Percentiles rank a stretch among this genome's conserved stretches.
Conservation (phyloP, 768 basidiomycete genomes). For the Podaxis sp. region DNA sequence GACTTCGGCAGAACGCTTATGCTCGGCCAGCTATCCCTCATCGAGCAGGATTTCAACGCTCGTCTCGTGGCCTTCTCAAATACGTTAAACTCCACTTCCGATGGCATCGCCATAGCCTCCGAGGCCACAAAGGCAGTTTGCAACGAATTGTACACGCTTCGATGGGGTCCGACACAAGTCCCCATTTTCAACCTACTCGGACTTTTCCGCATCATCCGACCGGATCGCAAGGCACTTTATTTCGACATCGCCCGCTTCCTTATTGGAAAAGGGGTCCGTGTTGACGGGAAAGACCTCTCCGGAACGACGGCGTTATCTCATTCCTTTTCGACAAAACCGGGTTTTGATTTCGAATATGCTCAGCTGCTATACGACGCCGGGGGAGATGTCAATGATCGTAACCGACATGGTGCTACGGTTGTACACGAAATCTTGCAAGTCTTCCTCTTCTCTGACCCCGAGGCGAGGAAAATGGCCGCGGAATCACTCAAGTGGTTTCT, state of each 20-base stretch:
- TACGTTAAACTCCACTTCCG: not conserved
- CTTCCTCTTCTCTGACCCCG: conserved; percentile 17
- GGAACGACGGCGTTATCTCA: conserved; percentile 37
- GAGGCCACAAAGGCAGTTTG: not conserved
- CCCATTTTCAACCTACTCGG: conserved; percentile 36
- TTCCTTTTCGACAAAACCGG: conserved; percentile 36
- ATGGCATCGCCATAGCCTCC: conserved; percentile 17
- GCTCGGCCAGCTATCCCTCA: conserved; percentile 19
- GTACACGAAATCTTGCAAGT: conserved; percentile 34
- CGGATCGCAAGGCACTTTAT: conserved; percentile 17
- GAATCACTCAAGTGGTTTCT: conserved; percentile 34
- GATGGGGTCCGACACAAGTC: conserved; percentile 36
- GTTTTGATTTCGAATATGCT: conserved; percentile 36
- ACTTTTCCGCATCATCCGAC: conserved; percentile 23
- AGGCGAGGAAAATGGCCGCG: conserved; percentile 19
- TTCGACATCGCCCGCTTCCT: conserved; percentile 30
- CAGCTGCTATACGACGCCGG: conserved; percentile 38
- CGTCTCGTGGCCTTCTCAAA: conserved; percentile 16
- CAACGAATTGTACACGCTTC: conserved; percentile 26
- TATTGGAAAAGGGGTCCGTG: conserved; percentile 27
- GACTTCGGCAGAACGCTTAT: conserved; percentile 23
- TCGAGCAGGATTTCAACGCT: conserved; percentile 22
- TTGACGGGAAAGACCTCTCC: conserved; percentile 33
- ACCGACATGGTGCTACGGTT: conserved; percentile 35
- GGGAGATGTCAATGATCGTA: conserved; percentile 34